Evolutionary conservation across 768 basidiomycete genomes (phyloP), one percentile per base, ranked within the genome.

Genomic region (Fistulinella prunicolor): DNA sequence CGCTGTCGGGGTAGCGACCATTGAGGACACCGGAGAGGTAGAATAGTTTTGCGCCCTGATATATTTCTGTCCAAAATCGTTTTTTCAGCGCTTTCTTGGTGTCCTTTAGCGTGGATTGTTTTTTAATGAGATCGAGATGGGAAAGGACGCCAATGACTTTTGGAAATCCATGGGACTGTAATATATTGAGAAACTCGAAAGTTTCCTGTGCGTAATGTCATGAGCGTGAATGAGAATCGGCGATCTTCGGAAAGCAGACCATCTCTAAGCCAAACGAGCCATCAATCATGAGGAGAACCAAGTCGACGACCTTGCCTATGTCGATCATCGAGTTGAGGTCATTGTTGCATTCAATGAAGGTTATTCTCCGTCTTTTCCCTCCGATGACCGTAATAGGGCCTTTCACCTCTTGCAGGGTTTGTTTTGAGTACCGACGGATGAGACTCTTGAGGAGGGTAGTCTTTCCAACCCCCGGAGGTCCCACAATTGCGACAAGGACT

Each of bases 1-100:
- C 96, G 17, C 82, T 83, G 68, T 99, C 96, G 24, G 96, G 94
- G 67, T 98, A 97, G 34, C 94, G 89, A 17, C 96, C 96, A 58
- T 98, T 97, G 59, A 98, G 79, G 26, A 97, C 91, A 16, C 95
- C 96, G 3, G 91, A 94, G 42, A 98, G 84, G 67, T 96, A 97
- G 71, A 97, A 98, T 8, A 99, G 82, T 66, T 99, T 99, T 24
- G 96, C 95, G 42, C 96, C 96, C 60, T 94, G 89, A 67, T 98
- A 98, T 12, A 99, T 98, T 69, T 99, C 96, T 0, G 94, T 92
- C 96, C 96, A 99, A 73, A 99, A 99, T 9, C 96, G 89, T 63
- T 92, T 96, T 70, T 99, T 99, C 32, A 99, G 80, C 0, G 85
- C 72, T 61, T 96, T 96, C 73, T 98, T 99, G 44, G 92, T 93